Evolutionary conservation across 2,329 filamentous ascomycete species (phyloP), one percentile per base, ranked within the genome.

Genomic region (Colletotrichum filicis): DNA sequence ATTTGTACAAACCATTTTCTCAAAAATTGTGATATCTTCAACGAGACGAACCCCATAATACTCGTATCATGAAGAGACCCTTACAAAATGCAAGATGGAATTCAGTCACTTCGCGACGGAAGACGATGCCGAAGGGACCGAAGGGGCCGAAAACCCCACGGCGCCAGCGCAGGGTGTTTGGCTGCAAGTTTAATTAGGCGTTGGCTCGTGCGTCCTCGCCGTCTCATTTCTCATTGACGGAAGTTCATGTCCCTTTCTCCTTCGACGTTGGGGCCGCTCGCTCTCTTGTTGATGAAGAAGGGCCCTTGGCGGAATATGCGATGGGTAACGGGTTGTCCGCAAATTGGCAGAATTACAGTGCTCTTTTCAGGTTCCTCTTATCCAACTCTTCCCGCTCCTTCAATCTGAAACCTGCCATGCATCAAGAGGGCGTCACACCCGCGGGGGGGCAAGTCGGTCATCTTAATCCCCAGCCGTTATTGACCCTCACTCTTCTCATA

Each of bases 391-490:
- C 57, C 22, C 59, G 52, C 28, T 26, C 14, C 22, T 59, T 66
- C 63, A 72, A 74, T 74, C 71, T 74, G 74, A 75, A 75, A 75
- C 74, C 60, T 67, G 66, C 37, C 60, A 57, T 74, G 74, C 74
- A 65, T 74, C 71, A 75, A 59, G 62, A 74, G 11, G 49, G 59
- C 57, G 35, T 73, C 67, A 57, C 49, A 71, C 61, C 22, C 67
- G 52, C 60, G 32, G 67, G 67, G 67, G 65, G 37, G 37, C 37
- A 32, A 60, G 35, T 52, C 30, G 30, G 30, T 32, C 52, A 56
- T 74, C 62, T 64, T 73, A 62, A 52, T 53, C 11, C 24, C 12
- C 35, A 46, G 24, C 56, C 52, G 32, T 12, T 66, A 42, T 55
- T 7, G 22, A 57, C 26, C 16, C 14, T 28, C 49, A 22, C 30